Evolutionary conservation across 2,329 filamentous ascomycete genomes (phyloP).

Genomic region (Apiospora rasikravindrae): DNA sequence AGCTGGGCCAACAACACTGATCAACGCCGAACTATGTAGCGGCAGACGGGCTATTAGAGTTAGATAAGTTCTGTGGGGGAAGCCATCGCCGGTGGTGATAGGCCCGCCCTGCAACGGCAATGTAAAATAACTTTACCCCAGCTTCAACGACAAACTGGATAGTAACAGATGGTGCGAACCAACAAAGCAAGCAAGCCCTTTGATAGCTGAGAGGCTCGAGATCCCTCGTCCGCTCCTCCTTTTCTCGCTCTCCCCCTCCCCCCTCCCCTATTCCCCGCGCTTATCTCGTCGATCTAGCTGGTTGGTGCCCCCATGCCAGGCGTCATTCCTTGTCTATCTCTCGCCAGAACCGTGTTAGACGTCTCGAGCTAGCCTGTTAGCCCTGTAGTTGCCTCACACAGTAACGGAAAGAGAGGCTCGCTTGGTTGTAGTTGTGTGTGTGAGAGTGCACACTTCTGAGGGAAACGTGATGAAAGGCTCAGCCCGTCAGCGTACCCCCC

Average conservation of each 20-base stretch:
- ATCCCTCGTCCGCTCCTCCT: constrained; percentile 16
- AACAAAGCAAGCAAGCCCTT: constrained; percentile 12
- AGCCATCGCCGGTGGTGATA: constrained; percentile 29
- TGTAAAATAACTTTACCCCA: constrained; percentile 33
- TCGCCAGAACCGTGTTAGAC: not conserved
- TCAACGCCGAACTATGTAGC: constrained; percentile 1
- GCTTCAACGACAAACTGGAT: constrained; percentile 29
- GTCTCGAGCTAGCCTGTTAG: not conserved
- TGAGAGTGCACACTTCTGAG: not conserved
- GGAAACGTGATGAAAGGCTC: constrained; percentile 19
- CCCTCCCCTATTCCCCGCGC: not conserved
- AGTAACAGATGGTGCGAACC: constrained; percentile 23
- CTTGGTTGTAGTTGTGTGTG: not conserved
- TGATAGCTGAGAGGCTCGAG: constrained; percentile 14
- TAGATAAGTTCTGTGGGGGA: constrained; percentile 34
- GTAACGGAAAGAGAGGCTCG: not conserved
- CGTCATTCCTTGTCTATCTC: not conserved
- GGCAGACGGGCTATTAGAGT: constrained; percentile 9
- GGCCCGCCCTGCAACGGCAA: constrained; percentile 20
- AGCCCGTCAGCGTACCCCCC: constrained; percentile 18
- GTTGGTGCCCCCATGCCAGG: not conserved
- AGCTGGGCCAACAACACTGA: constrained; percentile 6
- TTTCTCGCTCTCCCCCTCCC: too few species aligned
- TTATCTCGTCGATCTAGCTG: constrained; percentile 4
- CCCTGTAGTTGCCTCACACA: not conserved